Evolutionary conservation across 192 early-diverging fungal species (phyloP), one percentile per base, ranked within the genome.

Genomic region (Phlyctochytrium planicorne): DNA sequence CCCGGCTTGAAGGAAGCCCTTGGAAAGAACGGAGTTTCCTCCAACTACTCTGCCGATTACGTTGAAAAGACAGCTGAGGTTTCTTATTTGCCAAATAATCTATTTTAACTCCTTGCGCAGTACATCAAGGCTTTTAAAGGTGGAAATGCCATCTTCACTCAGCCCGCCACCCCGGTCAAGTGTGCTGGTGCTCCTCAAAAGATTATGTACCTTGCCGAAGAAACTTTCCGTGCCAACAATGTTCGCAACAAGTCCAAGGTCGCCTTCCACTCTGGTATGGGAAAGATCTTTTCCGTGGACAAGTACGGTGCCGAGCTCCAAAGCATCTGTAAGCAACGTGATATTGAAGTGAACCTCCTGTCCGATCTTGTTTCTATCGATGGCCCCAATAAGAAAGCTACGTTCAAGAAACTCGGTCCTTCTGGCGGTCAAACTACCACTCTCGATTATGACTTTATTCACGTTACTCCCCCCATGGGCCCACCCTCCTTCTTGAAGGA

Each of bases 151-250:
- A 73, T 94, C 47, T 94, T 94, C 71, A 94, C 93, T 24, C 91
- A 94, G 85, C 93, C 93, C 30, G 80, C 83, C 31, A 90, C 91
- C 14, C 91, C 93, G 6, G 86, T 93, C 74, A 94, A 94, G 78
- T 94, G 93, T 66, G 90, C 92, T 20, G 93, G 93, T 47, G 93
- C 91, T 0, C 92, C 93, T 30, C 89, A 90, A 73, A 94, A 94
- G 82, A 93, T 93, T 34, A 86, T 88, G 30, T 94, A 91, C 68
- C 80, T 94, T 37, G 90, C 91, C 24, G 93, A 94, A 74, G 93
- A 94, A 68, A 72, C 82, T 24, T 89, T 90, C 84, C 83, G 91
- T 70, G 78, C 88, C 56, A 83, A 82, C 17, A 87, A 84, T 30
- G 65, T 91, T 25, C 89, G 92, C 40, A 75, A 85, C 63, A 80